Conservation (phyloP, 257 asterid genomes). For the Nemophila menziesii region DNA sequence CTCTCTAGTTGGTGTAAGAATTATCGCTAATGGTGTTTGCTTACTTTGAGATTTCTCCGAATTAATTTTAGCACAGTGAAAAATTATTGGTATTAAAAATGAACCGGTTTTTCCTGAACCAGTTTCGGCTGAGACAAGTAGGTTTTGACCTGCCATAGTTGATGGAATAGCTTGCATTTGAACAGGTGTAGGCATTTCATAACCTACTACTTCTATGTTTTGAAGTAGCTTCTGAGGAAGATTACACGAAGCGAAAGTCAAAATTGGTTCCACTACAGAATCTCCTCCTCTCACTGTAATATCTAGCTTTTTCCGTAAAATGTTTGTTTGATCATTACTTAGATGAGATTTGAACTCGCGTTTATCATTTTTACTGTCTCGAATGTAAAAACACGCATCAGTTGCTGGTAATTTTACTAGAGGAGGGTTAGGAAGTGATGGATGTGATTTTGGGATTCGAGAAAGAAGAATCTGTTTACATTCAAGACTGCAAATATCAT, state of each 20-base stretch:
- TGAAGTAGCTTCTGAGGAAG: conserved; percentile 65
- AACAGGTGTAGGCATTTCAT: conserved; percentile 86
- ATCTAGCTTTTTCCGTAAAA: conserved; percentile 49
- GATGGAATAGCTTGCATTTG: conserved; percentile 95
- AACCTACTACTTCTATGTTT: conserved; percentile 70
- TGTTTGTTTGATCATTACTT: conserved; percentile 29
- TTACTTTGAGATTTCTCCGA: conserved; percentile 16
- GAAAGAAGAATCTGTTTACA: conserved; percentile 52
- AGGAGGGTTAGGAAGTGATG: conserved; percentile 21
- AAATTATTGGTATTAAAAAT: conserved; percentile 63
- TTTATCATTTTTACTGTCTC: conserved; percentile 31
- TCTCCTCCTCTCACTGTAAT: conserved; percentile 54
- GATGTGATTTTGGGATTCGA: conserved; percentile 23
- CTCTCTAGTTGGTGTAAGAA: conserved; percentile 89
- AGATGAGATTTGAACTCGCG: conserved; percentile 15
- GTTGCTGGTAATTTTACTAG: conserved; percentile 38
- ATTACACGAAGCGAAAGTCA: conserved; percentile 64
- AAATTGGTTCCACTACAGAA: conserved; percentile 39
- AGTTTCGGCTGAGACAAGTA: conserved; percentile 86
- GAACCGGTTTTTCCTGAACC: conserved; percentile 93
- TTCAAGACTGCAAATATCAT: conserved; percentile 80
- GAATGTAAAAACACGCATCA: conserved; percentile 71
- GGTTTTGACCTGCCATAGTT: conserved; percentile 54
- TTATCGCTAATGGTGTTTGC: conserved; percentile 58
- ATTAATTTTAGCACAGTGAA: conserved; percentile 37